Evolutionary conservation across 2,329 filamentous ascomycete species (phyloP), one percentile per base, ranked within the genome.

Genomic region (Fonsecaea nubica): DNA sequence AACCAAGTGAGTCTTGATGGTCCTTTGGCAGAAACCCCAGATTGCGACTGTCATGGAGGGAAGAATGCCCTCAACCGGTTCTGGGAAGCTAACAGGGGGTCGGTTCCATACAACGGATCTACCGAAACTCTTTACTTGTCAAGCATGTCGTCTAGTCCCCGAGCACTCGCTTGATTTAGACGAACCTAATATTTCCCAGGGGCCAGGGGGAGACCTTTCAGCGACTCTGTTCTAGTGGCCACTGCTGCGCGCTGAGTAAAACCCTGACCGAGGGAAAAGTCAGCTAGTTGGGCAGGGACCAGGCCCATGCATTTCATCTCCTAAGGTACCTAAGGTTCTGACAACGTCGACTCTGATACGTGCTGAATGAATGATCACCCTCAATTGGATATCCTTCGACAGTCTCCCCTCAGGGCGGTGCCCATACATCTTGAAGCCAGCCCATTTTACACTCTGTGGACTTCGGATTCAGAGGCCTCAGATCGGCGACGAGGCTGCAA

Each of bases 401-500:
- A 30, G 6, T 9, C 42, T 40, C 38, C 12, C 12, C 38, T 5
- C 12, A 15, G 13, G n/a, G 3, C 3, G 40, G n/a, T 9, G 40
- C 40, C 1, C 6, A 45, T 6, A 6, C 18, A 45, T 25, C 13
- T 25, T 13, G 15, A n/a, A 12, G 35, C 18, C n/a, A 18, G 9
- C 12, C 30, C 21, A 32, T 6, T 50, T 48, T 21, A 42, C 21
- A 30, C 59, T 35, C 63, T 56, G 33, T 61, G 58, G 13, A 61
- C 40, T 50, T 61, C 57, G 30, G 57, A 32, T 30, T 62, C 48
- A 30, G 63, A 65, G 7, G 38, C 13, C 12, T 57, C 53, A 33
- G 63, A 65, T 15, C 30, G n/a, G 5, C 57, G 50, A 52, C 63
- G 57, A 52, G 52, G 58, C n/a, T 40, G 40, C 15, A 65, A 50